phyloP scores from a whole-genome alignment of 306 rosid species.

The Lathyrus aphaca region DNA sequence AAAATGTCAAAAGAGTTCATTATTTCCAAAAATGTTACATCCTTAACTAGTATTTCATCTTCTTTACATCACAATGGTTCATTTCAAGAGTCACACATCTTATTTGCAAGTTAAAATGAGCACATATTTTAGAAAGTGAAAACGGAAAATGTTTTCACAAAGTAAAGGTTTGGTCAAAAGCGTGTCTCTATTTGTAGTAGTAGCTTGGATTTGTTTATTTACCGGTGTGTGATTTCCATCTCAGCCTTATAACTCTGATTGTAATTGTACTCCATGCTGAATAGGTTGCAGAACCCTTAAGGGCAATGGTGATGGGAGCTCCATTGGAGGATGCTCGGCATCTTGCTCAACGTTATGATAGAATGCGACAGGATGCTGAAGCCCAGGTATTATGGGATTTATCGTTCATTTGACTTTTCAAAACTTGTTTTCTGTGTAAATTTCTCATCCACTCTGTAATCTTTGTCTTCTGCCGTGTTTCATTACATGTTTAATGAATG shows the following conservation, averaged over 20 bases:
- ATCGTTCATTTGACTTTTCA: constrained; percentile 29
- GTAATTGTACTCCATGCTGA: constrained; percentile 38
- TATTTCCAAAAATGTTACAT: no score
- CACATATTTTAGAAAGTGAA: background rate
- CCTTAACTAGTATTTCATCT: no score
- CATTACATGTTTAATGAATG: constrained; percentile 24
- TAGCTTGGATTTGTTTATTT: constrained; percentile 35
- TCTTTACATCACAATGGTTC: no score
- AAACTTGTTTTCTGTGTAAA: constrained; percentile 22
- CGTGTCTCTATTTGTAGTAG: constrained; percentile 21
- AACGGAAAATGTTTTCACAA: background rate
- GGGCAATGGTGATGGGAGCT: constrained; percentile 95
- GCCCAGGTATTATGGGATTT: constrained; percentile 69
- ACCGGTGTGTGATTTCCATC: constrained; percentile 16
- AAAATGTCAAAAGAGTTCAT: background rate
- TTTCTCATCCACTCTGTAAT: background rate
- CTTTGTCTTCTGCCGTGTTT: background rate
- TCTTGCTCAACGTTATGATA: constrained; percentile 91
- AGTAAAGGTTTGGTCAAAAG: background rate
- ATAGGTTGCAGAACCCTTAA: constrained; percentile 90
- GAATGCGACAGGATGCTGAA: constrained; percentile 93
- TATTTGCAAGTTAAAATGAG: no score
- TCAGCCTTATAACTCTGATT: constrained; percentile 26
- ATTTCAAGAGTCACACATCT: no score
- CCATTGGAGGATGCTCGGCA: constrained; percentile 94